Evolutionary conservation across 140 eudicot genomes (phyloP), one percentile per base, ranked within the genome.

Genomic region (Senecio squalidus): DNA sequence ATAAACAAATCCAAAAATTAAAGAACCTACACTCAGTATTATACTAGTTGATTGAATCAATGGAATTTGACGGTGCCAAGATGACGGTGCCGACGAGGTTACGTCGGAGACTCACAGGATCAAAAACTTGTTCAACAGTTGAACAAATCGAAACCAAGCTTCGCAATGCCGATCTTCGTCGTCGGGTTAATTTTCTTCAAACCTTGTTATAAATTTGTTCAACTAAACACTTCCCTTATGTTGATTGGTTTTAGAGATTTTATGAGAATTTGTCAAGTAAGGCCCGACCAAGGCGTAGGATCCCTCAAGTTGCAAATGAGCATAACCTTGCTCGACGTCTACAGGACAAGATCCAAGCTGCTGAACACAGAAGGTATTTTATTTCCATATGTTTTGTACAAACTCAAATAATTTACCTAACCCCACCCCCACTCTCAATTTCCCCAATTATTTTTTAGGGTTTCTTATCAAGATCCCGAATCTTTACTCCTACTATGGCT

Each of bases 331-430:
- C 84, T 34, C 94, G 73, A 68, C 83, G 90, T 25, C 82, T 89
- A 22, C 89, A 85, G 74, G 87, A 95, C 7, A 89, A 82, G 74
- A 94, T 85, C 18, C 72, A 63, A 57, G 95, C 97, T 53, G 97
- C 97, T 64, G 95, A 89, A 62, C 80, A 78, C 77, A 89, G 82
- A 58, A 82, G 97, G 97, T 85, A 53, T 14, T 48, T 26, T 36
- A 9, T 38, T n/a, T n/a, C n/a, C n/a, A n/a, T n/a, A n/a, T n/a
- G n/a, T n/a, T n/a, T n/a, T n/a, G n/a, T n/a, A n/a, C n/a, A n/a
- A n/a, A n/a, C n/a, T n/a, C n/a, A n/a, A n/a, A n/a, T n/a, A n/a
- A n/a, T n/a, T n/a, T n/a, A n/a, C n/a, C n/a, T n/a, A n/a, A n/a
- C n/a, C n/a, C n/a, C n/a, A n/a, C n/a, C n/a, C n/a, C n/a, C n/a